Evolutionary conservation across 2,329 filamentous ascomycete genomes (phyloP), one percentile per base, ranked within the genome.

Genomic region (Nemania sp.): DNA sequence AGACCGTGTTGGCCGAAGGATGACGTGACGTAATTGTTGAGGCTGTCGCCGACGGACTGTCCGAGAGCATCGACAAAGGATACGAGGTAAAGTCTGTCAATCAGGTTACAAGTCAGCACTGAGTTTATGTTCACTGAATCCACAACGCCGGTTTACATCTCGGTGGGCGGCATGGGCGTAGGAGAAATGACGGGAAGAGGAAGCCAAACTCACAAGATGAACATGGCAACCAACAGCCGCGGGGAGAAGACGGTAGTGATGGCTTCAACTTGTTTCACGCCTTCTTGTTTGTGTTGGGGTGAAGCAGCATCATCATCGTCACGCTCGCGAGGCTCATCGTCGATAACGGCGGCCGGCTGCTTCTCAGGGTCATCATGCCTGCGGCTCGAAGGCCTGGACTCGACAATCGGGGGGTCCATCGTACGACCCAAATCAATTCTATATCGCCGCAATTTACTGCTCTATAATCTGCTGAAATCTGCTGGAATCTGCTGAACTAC

Each of bases 1-100:
- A 89, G 74, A 5, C 84, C 86, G 65, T 89, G 86, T 44, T 78
- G 75, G 36, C 74, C 73, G 64, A 88, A 89, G 2, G 80, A 75
- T 52, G 84, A 88, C 1, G 86, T 88, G 23, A 87, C 82, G 70
- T 84, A 89, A 23, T 83, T 79, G 11, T 79, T 78, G 40, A 89
- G 74, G 30, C 81, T 79, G 43, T 75, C 57, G 50, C 75, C 68
- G 44, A 75, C 66, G 22, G 67, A 66, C 14, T 65, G 59, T n/a
- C 74, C 60, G 22, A 76, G 65, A n/a, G 64, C 62, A 52, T 75
- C 71, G 57, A 71, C 62, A 46, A 76, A 74, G 19, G 67, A 63
- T 43, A 75, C 69, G 20, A 76, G 61, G 55, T 72, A 76, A 22
- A 76, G 64, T 19, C 73, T 76, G 47, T 23, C 17, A 24, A 17